Evolutionary conservation across 1,284 basidiomycete genomes (phyloP).

Genomic region (Gastroboletus turbinatus): DNA sequence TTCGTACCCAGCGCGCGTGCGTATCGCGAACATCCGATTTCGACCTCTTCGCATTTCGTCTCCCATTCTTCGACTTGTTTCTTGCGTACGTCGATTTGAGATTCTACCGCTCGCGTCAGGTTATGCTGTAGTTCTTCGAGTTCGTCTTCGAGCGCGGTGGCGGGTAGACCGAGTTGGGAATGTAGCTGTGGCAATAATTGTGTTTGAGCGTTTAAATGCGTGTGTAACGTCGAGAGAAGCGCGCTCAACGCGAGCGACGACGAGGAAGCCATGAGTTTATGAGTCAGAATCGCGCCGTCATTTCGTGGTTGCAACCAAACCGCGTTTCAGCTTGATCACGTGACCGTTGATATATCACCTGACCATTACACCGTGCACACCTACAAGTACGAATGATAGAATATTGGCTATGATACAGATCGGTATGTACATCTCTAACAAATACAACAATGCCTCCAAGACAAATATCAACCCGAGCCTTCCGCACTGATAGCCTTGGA

Average conservation of each 20-base stretch:
- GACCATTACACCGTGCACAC: not conserved
- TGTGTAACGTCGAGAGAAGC: slow-evolving; percentile 72
- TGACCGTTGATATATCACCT: slow-evolving; percentile 29
- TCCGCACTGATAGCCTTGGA: slow-evolving; percentile 41
- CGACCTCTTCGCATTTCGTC: slow-evolving; percentile 59
- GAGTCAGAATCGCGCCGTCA: slow-evolving; percentile 9
- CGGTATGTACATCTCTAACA: not conserved
- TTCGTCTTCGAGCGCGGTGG: slow-evolving; percentile 74
- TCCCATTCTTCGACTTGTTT: slow-evolving; percentile 73
- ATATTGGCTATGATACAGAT: slow-evolving; percentile 2
- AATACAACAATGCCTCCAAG: not conserved
- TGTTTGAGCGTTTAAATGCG: slow-evolving; percentile 73
- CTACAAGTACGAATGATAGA: not conserved
- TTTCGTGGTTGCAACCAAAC: slow-evolving; percentile 22
- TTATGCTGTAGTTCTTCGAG: slow-evolving; percentile 62
- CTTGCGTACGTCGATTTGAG: slow-evolving; percentile 60
- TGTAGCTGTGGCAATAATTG: slow-evolving; percentile 74
- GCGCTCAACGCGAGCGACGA: slow-evolving; percentile 49
- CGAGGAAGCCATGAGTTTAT: slow-evolving; percentile 29
- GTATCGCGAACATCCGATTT: slow-evolving; percentile 63
- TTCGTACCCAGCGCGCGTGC: slow-evolving; percentile 67
- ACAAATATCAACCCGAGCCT: slow-evolving; percentile 3
- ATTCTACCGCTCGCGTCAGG: slow-evolving; percentile 68
- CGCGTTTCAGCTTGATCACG: slow-evolving; percentile 22
- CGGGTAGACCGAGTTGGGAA: slow-evolving; percentile 67